Evolutionary conservation across 164 flowering plant genomes (phyloP).

Genomic region (Sedum album): DNA sequence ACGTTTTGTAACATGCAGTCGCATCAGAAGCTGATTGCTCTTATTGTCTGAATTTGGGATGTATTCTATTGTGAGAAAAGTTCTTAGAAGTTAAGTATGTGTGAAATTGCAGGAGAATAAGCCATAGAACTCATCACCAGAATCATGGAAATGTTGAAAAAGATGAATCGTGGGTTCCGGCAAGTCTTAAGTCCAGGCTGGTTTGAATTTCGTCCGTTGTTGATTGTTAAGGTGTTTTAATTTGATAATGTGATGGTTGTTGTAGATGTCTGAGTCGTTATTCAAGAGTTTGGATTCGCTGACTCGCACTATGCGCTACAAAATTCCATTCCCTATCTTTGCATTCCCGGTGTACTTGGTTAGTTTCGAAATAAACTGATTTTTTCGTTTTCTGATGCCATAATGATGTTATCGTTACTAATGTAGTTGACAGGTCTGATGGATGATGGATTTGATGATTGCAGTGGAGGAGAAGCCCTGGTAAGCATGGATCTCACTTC

Average conservation of each 20-base stretch:
- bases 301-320: background rate
- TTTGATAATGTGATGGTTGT: background rate
- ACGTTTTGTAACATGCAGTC: background rate
- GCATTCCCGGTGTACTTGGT: background rate
- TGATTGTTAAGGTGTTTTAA: background rate
- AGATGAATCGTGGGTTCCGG: constrained; percentile 87
- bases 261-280: background rate
- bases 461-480: constrained; percentile 89
- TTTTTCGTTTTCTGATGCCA: background rate
- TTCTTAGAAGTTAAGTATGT: background rate
- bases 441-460: background rate
- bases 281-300: background rate
- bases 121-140: constrained; percentile 80
- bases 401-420: too few relatives aligned
- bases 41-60: background rate
- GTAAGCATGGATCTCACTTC: constrained; percentile 85
- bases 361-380: background rate
- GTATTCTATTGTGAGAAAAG: background rate
- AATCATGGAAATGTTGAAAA: constrained; percentile 86
- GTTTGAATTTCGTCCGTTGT: background rate
- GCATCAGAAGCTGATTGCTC: too few relatives aligned
- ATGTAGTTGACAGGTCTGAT: background rate
- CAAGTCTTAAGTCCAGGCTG: constrained; percentile 11
- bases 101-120: constrained; percentile 55
- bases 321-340: background rate